A percentile compares a stretch with the other conserved stretches of the same genome.
These are phyloP conservation scores for Neonothopanus nambi DNA, from an alignment of 1,284 basidiomycete genomes.

Conservation along the genomic window DNA sequence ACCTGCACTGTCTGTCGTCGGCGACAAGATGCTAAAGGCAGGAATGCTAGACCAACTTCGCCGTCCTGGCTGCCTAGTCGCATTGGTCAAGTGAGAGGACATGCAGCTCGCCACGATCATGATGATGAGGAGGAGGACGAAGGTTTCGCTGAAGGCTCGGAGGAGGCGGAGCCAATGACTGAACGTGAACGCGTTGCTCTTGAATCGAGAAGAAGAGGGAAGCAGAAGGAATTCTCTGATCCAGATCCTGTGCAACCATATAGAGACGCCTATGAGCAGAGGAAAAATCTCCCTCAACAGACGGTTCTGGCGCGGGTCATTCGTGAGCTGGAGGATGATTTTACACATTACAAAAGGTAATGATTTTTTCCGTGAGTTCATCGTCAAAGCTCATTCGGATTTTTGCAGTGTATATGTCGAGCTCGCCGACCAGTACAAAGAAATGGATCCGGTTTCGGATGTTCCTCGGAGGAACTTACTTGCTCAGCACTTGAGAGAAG, in stretches of 20 bases:
- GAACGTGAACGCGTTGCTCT: conserved; percentile 13
- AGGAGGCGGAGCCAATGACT: conserved; percentile 27
- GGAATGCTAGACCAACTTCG: conserved; percentile 10
- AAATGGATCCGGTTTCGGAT: conserved; percentile 81
- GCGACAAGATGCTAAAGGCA: conserved; percentile 29
- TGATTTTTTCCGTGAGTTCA: conserved; percentile 23
- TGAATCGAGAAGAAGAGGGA: conserved; percentile 22
- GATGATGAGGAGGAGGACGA: conserved; percentile 45
- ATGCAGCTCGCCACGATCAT: background rate
- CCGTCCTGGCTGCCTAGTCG: conserved; percentile 28
- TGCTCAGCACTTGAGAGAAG: conserved; percentile 83
- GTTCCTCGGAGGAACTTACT: conserved; percentile 78
- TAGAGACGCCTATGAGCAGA: conserved; percentile 30
- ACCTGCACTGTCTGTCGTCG: conserved; percentile 69
- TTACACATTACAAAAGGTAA: conserved; percentile 88
- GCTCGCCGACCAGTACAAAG: conserved; percentile 86
- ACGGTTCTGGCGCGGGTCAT: conserved; percentile 80
- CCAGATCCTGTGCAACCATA: conserved; percentile 28
- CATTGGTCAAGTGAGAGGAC: conserved; percentile 2
- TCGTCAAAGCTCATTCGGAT: background rate
- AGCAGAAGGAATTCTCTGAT: conserved; percentile 18
- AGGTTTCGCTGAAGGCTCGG: conserved; percentile 49
- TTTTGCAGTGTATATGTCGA: conserved; percentile 76
- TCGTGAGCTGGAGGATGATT: conserved; percentile 86
- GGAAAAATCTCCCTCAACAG: conserved; percentile 70